Base-by-base conservation (phyloP, 164 flowering plant species). In the Aristolochia californica region DNA sequence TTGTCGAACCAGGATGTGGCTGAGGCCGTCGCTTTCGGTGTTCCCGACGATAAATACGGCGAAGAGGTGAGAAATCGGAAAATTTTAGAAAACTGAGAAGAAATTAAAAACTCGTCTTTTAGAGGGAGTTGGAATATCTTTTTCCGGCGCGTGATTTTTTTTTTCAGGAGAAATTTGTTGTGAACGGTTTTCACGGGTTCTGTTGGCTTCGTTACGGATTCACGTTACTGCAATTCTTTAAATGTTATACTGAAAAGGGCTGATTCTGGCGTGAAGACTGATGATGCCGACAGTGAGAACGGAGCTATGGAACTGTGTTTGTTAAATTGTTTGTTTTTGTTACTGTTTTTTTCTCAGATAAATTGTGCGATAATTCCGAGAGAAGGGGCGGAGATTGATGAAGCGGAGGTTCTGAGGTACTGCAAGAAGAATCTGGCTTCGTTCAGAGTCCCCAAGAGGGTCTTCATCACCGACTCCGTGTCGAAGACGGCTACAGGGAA, bases 401-500 rank as follows among this genome's bases (percentile, higher is more conserved):
- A 84, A 50, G 80, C 53, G 22, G 85, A 78, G 64, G 75, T 84
- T 34, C 12, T 68, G 47, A 62, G 69, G 47, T 73, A 72, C 64
- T 80, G 87, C 79, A 80, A 74, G 77, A 82, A 74, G 65, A 82
- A 80, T n/a, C n/a, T n/a, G n/a, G n/a, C n/a, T n/a, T n/a, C 58
- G 17, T 84, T 82, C 72, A 84, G 82, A 74, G 87, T 84, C 20
- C 91, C 91, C 2, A 94, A 94, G 85, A 90, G 69, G 75, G 86
- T 85, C 15, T 94, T 87, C 78, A 64, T 94, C 59, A 80, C 99
- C 0, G 91, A 85, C 48, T 60, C 70, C 16, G 40, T 93, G 15
- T 97, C 98, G 0, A 89, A 83, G 70, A 93, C 98, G 5, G 98
- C 98, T 1, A 72, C 84, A 0, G 98, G 97, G 21, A 93, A 89